phyloP scores from a whole-genome alignment of 139 green algal genomes.

The Chlamydomonas eustigma region DNA sequence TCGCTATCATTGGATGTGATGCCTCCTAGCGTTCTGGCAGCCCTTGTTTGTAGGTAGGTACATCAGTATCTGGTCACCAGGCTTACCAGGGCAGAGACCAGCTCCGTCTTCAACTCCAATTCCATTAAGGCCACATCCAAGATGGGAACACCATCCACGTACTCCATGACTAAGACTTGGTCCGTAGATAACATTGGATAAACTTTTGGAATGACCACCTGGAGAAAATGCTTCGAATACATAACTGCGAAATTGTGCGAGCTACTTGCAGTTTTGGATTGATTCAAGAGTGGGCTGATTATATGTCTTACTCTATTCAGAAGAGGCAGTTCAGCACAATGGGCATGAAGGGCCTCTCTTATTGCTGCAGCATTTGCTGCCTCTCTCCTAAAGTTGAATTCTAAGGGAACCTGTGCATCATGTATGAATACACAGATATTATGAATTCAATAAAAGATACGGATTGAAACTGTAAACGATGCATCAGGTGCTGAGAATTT shows the following conservation, averaged over 20 bases:
- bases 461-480: no score
- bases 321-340: neutral
- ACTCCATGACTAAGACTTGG: slow-evolving; percentile 9
- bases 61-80: no score
- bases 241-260: no score
- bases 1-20: no score
- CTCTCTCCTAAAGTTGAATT: slow-evolving; percentile 49
- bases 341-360: neutral
- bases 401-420: slow-evolving; percentile 37
- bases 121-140: slow-evolving; percentile 32
- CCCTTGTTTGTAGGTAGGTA: no score
- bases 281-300: no score
- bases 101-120: neutral
- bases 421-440: no score
- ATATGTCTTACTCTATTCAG: neutral
- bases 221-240: no score
- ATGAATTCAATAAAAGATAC: no score
- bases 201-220: slow-evolving; percentile 13
- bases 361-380: slow-evolving; percentile 12
- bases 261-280: no score
- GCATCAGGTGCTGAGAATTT: no score
- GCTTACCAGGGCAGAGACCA: slow-evolving; percentile 20
- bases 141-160: slow-evolving; percentile 25
- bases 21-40: no score
- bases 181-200: neutral